phyloP scores from a whole-genome alignment of 1,284 basidiomycete species.

The Rhodotorula mucilaginosa region DNA sequence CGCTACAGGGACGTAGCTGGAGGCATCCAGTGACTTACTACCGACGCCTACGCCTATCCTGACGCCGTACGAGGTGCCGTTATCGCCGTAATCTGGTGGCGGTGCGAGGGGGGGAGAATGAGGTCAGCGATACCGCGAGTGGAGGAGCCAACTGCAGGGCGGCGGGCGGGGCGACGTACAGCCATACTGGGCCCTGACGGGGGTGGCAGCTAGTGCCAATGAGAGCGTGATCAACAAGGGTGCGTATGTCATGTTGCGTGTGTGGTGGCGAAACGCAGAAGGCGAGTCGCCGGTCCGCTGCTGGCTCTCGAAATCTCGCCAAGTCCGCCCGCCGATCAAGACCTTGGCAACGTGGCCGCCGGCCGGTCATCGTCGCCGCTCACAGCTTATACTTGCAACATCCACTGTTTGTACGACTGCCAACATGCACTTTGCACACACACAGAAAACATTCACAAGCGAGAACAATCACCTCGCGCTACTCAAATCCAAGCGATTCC shows the following conservation, averaged over 20 bases:
- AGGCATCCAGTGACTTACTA: slow-evolving; percentile 6
- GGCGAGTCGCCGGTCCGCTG: background rate
- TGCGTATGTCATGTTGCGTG: background rate
- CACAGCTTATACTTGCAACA: no score
- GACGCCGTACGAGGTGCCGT: slow-evolving; percentile 17
- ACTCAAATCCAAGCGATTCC: no score
- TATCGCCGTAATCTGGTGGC: slow-evolving; percentile 3
- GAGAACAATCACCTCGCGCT: no score
- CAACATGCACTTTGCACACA: no score
- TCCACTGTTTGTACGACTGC: no score
- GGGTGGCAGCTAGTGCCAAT: slow-evolving; percentile 15
- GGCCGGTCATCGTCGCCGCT: no score
- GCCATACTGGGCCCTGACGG: slow-evolving; percentile 20
- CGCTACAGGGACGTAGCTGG: background rate
- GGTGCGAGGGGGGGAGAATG: background rate
- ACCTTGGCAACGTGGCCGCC: no score
- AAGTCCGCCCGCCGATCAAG: no score
- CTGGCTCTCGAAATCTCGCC: background rate
- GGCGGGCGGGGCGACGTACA: slow-evolving; percentile 2
- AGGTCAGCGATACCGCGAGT: background rate
- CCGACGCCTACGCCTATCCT: slow-evolving; percentile 33
- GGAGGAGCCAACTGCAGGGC: background rate
- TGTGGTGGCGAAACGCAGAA: background rate
- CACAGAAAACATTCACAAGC: no score
- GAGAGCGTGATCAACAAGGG: slow-evolving; percentile 9